Evolutionary conservation across 1,284 basidiomycete genomes (phyloP).

Genomic region (Ceratobasidium sp.): DNA sequence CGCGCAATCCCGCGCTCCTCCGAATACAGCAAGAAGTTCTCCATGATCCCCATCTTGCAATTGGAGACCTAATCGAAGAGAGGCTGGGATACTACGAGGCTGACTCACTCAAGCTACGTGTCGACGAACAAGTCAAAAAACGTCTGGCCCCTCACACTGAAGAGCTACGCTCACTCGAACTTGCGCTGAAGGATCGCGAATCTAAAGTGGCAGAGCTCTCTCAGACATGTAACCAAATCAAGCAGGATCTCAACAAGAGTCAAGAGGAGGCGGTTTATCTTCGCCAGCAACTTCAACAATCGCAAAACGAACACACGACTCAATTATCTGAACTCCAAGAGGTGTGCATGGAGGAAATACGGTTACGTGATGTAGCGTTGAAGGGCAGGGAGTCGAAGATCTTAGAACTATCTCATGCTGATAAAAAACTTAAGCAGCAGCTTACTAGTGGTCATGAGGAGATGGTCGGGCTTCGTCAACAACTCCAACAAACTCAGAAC

Average conservation of each 20-base stretch:
- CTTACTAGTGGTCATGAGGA: neutral
- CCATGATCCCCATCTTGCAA: neutral
- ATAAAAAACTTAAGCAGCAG: neutral
- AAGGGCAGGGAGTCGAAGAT: neutral
- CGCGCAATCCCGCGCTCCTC: neutral
- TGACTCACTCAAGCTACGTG: neutral
- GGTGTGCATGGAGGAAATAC: neutral
- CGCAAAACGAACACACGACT: neutral
- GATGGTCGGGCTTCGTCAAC: neutral
- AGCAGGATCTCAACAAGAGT: neutral
- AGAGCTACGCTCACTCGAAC: neutral
- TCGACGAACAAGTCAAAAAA: neutral
- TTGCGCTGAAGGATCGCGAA: neutral
- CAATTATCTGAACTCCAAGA: constrained; percentile 36
- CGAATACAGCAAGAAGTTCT: constrained; percentile 5
- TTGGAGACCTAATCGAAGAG: neutral
- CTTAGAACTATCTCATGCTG: neutral
- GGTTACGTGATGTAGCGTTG: neutral
- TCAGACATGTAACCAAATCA: neutral
- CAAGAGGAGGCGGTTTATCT: neutral
- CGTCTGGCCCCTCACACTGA: neutral
- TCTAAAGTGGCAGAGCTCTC: neutral
- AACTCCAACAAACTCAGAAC: constrained; percentile 27
- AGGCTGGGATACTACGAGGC: constrained; percentile 23
- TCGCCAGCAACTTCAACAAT: neutral